phyloP scores from a whole-genome alignment of 2,329 filamentous ascomycete species.

The Amauroascus verrucosus region DNA sequence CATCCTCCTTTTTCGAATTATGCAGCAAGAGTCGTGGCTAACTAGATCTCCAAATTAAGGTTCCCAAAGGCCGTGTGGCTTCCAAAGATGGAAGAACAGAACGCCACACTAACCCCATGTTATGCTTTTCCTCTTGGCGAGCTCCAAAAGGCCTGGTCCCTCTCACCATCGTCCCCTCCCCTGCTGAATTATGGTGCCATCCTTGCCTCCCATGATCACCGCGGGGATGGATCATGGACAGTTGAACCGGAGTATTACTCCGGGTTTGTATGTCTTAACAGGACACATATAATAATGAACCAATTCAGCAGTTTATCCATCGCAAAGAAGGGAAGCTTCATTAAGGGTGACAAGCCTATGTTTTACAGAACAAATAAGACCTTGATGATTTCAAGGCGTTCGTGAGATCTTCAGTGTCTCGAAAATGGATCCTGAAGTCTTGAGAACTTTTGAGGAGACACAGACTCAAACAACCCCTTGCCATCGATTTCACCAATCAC shows the following conservation, averaged over 20 bases:
- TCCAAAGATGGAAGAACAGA: neutral
- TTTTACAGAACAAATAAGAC: too few relatives aligned
- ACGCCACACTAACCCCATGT: neutral
- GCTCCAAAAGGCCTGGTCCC: slow-evolving; percentile 1
- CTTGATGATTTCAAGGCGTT: neutral
- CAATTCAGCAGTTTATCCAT: too few relatives aligned
- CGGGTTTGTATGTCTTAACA: neutral
- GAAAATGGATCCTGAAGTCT: neutral
- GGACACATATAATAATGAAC: too few relatives aligned
- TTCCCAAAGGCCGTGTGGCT: slow-evolving; percentile 6
- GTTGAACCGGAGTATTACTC: neutral
- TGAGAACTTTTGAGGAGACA: neutral
- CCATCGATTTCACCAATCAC: slow-evolving; percentile 5
- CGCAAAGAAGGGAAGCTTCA: too few relatives aligned
- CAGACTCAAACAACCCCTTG: slow-evolving; percentile 6
- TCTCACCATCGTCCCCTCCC: neutral
- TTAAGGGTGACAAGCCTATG: too few relatives aligned
- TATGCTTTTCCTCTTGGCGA: slow-evolving; percentile 5
- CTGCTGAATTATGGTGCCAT: neutral
- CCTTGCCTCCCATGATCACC: slow-evolving; percentile 1
- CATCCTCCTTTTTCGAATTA: slow-evolving; percentile 1
- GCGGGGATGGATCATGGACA: neutral
- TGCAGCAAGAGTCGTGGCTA: slow-evolving; percentile 1
- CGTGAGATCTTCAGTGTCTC: neutral
- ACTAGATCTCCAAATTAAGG: slow-evolving; percentile 2